Conservation (phyloP, 2,329 filamentous ascomycete species). For the Ceratocystiopsis sp. region DNA sequence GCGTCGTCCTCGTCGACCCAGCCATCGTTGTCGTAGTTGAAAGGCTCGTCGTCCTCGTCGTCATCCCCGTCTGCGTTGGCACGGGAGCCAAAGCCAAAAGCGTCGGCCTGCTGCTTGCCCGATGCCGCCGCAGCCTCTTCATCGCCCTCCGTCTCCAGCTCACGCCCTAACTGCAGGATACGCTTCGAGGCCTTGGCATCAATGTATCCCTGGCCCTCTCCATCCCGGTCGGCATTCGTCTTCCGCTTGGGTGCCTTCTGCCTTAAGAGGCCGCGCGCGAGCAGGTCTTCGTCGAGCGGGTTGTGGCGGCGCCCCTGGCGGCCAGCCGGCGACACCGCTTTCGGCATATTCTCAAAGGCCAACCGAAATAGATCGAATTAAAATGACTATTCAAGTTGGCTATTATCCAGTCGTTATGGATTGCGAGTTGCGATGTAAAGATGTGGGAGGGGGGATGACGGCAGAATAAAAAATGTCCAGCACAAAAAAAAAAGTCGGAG, state of each 20-base stretch:
- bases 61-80: conserved; percentile 43
- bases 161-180: conserved; percentile 78
- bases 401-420: not conserved
- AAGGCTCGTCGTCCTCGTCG: conserved; percentile 19
- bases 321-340: conserved; percentile 44
- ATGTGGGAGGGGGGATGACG: too few relatives aligned
- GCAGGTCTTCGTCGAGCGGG: conserved; percentile 76
- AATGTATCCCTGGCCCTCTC: conserved; percentile 53
- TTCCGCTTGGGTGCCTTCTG: conserved; percentile 58
- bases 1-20: conserved; percentile 68
- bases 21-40: conserved; percentile 35
- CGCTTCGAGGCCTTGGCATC: conserved; percentile 77
- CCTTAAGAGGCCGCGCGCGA: conserved; percentile 52
- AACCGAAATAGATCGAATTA: not conserved
- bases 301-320: conserved; percentile 61
- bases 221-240: conserved; percentile 39
- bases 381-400: not conserved
- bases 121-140: conserved; percentile 1
- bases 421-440: too few relatives aligned
- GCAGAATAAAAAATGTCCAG: conserved; percentile 2
- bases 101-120: conserved; percentile 34
- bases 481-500: conserved; percentile 2
- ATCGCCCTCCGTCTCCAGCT: conserved; percentile 65
- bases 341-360: conserved; percentile 49
- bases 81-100: conserved; percentile 68